Conservation (phyloP, 495 filamentous ascomycete species). For the Penicillium verhagenii region DNA sequence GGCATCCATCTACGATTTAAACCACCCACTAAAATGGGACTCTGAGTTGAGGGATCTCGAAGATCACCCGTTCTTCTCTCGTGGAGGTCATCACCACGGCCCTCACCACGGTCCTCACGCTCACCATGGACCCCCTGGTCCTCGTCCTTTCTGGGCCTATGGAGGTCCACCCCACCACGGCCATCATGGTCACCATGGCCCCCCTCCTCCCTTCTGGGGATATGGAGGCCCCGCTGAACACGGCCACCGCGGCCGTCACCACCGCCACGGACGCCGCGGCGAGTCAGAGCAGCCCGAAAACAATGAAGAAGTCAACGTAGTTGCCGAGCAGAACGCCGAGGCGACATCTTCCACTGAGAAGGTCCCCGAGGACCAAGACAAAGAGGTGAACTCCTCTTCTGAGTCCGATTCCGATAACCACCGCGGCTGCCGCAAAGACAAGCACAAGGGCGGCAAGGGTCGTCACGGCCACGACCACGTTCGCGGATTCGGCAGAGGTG, state of each 20-base stretch:
- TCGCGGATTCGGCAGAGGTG: not conserved
- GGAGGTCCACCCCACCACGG: constrained; percentile 1
- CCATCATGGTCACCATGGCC: constrained; percentile 1
- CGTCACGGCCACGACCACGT: not conserved
- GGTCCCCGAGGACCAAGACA: constrained; percentile 3
- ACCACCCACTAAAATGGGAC: constrained; percentile 36
- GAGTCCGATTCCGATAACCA: constrained; percentile 15
- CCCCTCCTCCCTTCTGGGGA: constrained; percentile 11
- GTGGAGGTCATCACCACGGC: constrained; percentile 18
- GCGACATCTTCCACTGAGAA: not conserved
- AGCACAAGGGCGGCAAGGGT: constrained; percentile 5
- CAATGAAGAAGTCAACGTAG: not conserved
- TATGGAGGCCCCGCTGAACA: constrained; percentile 4
- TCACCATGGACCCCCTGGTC: constrained; percentile 6
- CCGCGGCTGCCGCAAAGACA: constrained; percentile 12
- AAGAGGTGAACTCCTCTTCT: constrained; percentile 3
- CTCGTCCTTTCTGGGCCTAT: constrained; percentile 16
- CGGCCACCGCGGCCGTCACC: not conserved
- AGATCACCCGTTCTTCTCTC: constrained; percentile 40
- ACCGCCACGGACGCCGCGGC: not conserved
- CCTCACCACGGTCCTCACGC: constrained; percentile 10
- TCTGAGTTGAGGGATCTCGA: constrained; percentile 30
- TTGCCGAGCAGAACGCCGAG: not conserved
- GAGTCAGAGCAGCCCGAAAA: not conserved
- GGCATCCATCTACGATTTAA: constrained; percentile 38